These are phyloP conservation scores for Euphorbia peplus DNA, from an alignment of 345 rosid genomes.

Conservation along the genomic window DNA sequence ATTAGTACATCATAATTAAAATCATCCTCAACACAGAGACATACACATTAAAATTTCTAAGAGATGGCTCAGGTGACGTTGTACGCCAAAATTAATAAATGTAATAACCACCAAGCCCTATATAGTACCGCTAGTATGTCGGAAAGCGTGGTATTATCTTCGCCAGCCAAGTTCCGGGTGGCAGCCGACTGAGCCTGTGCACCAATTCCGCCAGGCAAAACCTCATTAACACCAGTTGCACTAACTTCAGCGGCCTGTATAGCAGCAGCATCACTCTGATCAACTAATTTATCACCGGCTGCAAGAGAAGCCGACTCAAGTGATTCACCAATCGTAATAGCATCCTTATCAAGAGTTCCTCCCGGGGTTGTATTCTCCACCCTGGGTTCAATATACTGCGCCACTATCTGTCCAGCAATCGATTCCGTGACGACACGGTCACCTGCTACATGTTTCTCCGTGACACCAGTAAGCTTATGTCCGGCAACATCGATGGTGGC, in stretches of 20 bases:
- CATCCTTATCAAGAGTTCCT: slow-evolving; percentile 14
- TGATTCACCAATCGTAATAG: slow-evolving; percentile 51
- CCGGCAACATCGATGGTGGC: slow-evolving; percentile 23
- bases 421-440: slow-evolving; percentile 32
- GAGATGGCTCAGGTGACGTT: no score
- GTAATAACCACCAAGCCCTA: no score
- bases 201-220: slow-evolving; percentile 37
- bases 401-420: slow-evolving; percentile 34
- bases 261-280: slow-evolving; percentile 50
- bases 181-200: slow-evolving; percentile 50
- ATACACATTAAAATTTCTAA: no score
- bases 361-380: slow-evolving; percentile 22
- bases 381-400: slow-evolving; percentile 28
- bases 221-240: slow-evolving; percentile 30
- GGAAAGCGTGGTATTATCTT: slow-evolving; percentile 38
- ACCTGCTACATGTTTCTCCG: slow-evolving; percentile 18
- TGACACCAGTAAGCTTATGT: slow-evolving; percentile 21
- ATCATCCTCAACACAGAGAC: not conserved
- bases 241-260: slow-evolving; percentile 52
- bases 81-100: no score
- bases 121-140: slow-evolving; percentile 42
- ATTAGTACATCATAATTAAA: not conserved
- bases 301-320: slow-evolving; percentile 45
- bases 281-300: slow-evolving; percentile 48
- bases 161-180: slow-evolving; percentile 24